phyloP scores from a whole-genome alignment of 352 stramenopile species.

The Globisporangium heterothallicum region DNA sequence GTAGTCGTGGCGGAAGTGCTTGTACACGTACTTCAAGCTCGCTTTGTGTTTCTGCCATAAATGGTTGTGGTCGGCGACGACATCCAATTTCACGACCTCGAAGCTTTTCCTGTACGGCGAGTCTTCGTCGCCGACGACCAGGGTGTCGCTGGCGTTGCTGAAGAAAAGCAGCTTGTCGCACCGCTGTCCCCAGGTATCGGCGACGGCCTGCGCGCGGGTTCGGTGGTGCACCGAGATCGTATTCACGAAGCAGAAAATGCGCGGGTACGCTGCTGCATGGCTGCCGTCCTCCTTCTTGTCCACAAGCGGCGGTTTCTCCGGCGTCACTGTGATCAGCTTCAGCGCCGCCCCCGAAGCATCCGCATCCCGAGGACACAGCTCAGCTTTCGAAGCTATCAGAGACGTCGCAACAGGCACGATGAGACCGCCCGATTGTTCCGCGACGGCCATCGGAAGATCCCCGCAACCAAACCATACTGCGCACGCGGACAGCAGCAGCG shows the following conservation, averaged over 20 bases:
- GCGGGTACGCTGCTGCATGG: slow-evolving; percentile 30
- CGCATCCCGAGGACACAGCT: slow-evolving; percentile 54
- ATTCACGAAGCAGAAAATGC: slow-evolving; percentile 77
- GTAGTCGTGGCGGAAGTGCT: slow-evolving; percentile 67
- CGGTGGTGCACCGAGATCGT: slow-evolving; percentile 70
- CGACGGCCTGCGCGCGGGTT: slow-evolving; percentile 53
- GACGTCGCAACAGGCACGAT: background rate
- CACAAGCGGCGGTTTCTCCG: slow-evolving; percentile 11
- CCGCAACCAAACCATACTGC: background rate
- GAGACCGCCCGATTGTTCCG: background rate
- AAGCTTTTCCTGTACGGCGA: slow-evolving; percentile 19
- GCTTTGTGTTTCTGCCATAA: slow-evolving; percentile 82
- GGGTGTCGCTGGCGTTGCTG: slow-evolving; percentile 58
- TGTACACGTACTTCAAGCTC: slow-evolving; percentile 62
- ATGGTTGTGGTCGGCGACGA: slow-evolving; percentile 72
- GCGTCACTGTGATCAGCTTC: slow-evolving; percentile 35
- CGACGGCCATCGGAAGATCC: background rate
- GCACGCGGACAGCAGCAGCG: background rate
- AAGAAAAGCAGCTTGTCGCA: slow-evolving; percentile 82
- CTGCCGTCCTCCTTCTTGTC: background rate
- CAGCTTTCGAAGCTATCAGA: slow-evolving; percentile 19
- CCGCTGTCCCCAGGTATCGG: slow-evolving; percentile 76
- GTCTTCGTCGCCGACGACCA: slow-evolving; percentile 28
- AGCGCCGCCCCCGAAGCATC: slow-evolving; percentile 35
- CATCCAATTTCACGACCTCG: slow-evolving; percentile 65